phyloP scores from a whole-genome alignment of 176 grass and related monocot genomes.

The Oryza meridionalis region DNA sequence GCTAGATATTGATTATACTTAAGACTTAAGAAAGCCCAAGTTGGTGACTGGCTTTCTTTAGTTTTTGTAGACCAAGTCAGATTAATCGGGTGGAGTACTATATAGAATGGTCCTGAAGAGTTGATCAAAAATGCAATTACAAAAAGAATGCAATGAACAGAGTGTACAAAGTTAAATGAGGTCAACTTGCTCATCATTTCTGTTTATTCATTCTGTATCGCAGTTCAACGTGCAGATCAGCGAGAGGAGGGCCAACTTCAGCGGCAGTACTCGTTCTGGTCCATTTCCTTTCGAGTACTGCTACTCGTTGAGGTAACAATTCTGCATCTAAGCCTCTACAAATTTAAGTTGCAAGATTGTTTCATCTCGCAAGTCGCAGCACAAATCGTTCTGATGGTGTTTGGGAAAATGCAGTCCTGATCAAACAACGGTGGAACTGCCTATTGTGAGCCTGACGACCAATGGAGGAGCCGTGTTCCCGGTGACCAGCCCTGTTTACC shows the following conservation, averaged over 20 bases:
- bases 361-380: too few species aligned
- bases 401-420: not conserved
- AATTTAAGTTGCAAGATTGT: too few species aligned
- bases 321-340: not conserved
- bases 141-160: not conserved
- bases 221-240: constrained; percentile 28
- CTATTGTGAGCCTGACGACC: constrained; percentile 49
- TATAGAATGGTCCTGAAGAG: not conserved
- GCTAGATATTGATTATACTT: not conserved
- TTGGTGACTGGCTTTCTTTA: not conserved
- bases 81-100: not conserved
- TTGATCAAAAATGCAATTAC: not conserved
- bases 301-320: constrained; percentile 33
- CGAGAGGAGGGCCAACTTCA: constrained; percentile 20
- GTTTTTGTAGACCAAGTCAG: not conserved
- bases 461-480: constrained; percentile 48
- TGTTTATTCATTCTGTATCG: not conserved
- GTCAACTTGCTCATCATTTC: not conserved
- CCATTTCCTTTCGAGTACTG: constrained; percentile 55
- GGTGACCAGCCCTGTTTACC: not conserved
- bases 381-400: too few species aligned
- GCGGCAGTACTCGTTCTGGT: not conserved
- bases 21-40: not conserved
- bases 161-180: not conserved
- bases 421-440: not conserved